Conservation (phyloP, 2,329 filamentous ascomycete genomes). For the Cladosporium halotolerans region DNA sequence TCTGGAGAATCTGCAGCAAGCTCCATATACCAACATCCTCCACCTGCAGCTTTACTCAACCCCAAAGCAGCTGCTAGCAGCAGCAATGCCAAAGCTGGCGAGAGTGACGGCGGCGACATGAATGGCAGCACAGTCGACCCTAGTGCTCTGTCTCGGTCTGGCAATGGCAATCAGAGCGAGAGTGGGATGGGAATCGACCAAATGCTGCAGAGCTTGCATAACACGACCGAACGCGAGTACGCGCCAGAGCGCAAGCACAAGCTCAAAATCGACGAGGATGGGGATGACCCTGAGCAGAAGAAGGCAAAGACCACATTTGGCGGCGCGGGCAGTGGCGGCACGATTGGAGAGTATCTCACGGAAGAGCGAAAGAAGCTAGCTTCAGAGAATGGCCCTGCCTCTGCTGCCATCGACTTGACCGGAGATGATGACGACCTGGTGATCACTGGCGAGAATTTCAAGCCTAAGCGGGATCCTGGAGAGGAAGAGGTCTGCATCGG, state of each 20-base stretch:
- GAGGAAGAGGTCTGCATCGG: slow-evolving; percentile 24
- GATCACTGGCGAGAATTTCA: slow-evolving; percentile 12
- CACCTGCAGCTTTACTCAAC: not conserved
- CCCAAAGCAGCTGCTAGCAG: not conserved
- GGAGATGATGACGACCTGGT: slow-evolving; percentile 28
- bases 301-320: slow-evolving; percentile 41
- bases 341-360: slow-evolving; percentile 61
- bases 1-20: not conserved
- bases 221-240: slow-evolving; percentile 60
- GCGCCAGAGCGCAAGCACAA: slow-evolving; percentile 60
- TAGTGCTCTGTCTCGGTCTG: too few relatives aligned
- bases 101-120: not conserved
- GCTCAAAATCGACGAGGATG: slow-evolving; percentile 35
- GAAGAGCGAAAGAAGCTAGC: slow-evolving; percentile 44
- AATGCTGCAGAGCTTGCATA: slow-evolving; percentile 52
- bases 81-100: not conserved
- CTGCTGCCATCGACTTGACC: slow-evolving; percentile 45
- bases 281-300: slow-evolving; percentile 19
- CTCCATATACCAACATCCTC: not conserved
- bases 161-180: too few relatives aligned
- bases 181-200: too few relatives aligned
- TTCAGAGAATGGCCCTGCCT: slow-evolving; percentile 14
- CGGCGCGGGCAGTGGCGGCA: slow-evolving; percentile 45
- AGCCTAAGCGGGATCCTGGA: not conserved
- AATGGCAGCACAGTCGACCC: not conserved